These are phyloP conservation scores for barley (Hordeum vulgare) DNA, from an alignment of 176 grass and related monocot genomes.

Conservation along the genomic window DNA sequence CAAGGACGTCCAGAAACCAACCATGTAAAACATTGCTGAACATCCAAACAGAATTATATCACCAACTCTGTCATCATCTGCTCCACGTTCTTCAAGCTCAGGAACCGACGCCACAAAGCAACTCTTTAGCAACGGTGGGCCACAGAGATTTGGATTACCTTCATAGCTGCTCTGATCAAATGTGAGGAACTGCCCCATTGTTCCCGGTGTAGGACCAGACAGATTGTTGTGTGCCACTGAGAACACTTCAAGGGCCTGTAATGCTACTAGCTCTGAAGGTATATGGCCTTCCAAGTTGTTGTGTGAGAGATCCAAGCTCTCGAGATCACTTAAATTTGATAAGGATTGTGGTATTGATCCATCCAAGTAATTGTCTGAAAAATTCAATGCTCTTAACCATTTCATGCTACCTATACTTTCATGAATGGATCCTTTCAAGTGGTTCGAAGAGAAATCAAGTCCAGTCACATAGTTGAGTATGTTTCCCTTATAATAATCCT, in stretches of 20 bases:
- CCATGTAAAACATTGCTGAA: slow-evolving; percentile 9
- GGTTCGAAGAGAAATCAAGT: slow-evolving; percentile 20
- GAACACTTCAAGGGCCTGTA: slow-evolving; percentile 2
- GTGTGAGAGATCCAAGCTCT: slow-evolving; percentile 21
- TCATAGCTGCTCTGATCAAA: slow-evolving; percentile 24
- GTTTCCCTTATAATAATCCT: background rate
- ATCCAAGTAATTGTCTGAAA: slow-evolving; percentile 14
- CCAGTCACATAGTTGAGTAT: slow-evolving; percentile 6
- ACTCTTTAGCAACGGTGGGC: slow-evolving; percentile 19
- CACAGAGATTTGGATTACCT: slow-evolving; percentile 22
- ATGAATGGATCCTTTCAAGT: slow-evolving; percentile 21
- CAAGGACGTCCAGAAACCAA: slow-evolving; percentile 21
- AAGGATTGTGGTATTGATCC: slow-evolving; percentile 3
- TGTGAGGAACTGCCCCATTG: slow-evolving; percentile 27
- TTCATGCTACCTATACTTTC: slow-evolving; percentile 17
- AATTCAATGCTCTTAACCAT: slow-evolving; percentile 15
- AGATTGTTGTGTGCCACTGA: slow-evolving; percentile 35
- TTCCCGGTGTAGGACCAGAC: slow-evolving; percentile 21
- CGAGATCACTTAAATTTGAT: slow-evolving; percentile 3
- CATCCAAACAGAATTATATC: slow-evolving; percentile 3
- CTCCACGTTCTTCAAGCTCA: background rate
- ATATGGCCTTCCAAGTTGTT: slow-evolving; percentile 12
- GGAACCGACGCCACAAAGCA: background rate
- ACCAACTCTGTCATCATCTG: background rate
- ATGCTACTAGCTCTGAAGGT: background rate